These are phyloP conservation scores for Neofusicoccum parvum DNA, from an alignment of 2,329 filamentous ascomycete genomes.

Conservation along the genomic window DNA sequence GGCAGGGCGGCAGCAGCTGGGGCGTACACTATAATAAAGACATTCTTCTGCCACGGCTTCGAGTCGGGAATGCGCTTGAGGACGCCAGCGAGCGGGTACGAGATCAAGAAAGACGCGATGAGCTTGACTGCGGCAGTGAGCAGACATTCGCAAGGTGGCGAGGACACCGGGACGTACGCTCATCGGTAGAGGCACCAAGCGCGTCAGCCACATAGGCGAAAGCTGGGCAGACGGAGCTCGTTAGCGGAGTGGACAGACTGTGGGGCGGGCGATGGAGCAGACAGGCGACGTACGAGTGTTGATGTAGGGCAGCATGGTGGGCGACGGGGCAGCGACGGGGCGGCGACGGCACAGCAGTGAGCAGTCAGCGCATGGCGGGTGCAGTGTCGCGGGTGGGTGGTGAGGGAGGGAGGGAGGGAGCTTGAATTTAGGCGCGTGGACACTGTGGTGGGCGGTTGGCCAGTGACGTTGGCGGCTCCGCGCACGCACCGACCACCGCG, in stretches of 20 bases:
- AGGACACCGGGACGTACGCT: constrained; percentile 51
- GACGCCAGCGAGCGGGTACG: constrained; percentile 85
- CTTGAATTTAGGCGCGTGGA: constrained; percentile 5
- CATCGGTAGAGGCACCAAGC: constrained; percentile 66
- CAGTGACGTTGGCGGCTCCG: constrained; percentile 25
- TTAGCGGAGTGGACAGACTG: neutral
- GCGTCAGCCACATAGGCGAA: constrained; percentile 61
- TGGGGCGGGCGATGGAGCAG: neutral
- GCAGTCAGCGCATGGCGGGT: constrained; percentile 15
- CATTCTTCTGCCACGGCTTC: constrained; percentile 81
- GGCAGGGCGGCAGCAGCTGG: neutral
- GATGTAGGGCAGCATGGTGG: constrained; percentile 64
- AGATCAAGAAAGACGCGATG: constrained; percentile 84
- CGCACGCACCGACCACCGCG: neutral
- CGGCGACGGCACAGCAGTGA: neutral
- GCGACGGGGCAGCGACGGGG: neutral
- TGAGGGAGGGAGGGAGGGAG: neutral
- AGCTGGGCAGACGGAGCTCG: constrained; percentile 44
- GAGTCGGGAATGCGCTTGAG: constrained; percentile 89
- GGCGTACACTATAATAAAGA: constrained; percentile 75
- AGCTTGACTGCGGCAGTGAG: constrained; percentile 74
- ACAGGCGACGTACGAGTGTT: constrained; percentile 55
- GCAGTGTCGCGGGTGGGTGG: neutral
- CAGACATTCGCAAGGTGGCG: neutral
- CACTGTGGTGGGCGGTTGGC: neutral